Percentiles rank a stretch among this genome's conserved stretches.
Evolutionary conservation across 1,284 basidiomycete species (phyloP).

Genomic region (Cerioporus squamosus): DNA sequence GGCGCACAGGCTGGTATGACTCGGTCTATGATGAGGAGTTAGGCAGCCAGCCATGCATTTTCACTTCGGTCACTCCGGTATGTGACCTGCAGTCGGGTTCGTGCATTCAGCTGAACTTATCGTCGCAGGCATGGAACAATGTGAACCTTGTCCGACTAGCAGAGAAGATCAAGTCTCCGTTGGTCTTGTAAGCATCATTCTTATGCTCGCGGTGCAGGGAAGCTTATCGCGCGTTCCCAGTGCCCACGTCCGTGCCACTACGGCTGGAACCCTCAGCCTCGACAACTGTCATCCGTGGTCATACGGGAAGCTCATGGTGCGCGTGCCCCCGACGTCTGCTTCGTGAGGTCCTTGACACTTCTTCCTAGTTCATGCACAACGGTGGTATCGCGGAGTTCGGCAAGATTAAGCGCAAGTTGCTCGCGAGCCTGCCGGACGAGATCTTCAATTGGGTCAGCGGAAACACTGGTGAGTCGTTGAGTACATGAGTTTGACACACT

Average conservation of each 20-base stretch:
- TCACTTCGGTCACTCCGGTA: constrained; percentile 94
- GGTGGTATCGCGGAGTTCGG: constrained; percentile 86
- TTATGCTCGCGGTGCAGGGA: neutral
- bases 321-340: constrained; percentile 19
- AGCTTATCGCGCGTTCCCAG: constrained; percentile 41
- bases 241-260: constrained; percentile 90
- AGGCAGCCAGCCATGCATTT: constrained; percentile 90
- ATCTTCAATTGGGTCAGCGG: constrained; percentile 87
- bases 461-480: constrained; percentile 73
- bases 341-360: neutral
- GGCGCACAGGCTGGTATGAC: constrained; percentile 79
- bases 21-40: constrained; percentile 79
- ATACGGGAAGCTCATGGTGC: constrained; percentile 86
- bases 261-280: constrained; percentile 82
- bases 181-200: constrained; percentile 77
- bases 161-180: constrained; percentile 92
- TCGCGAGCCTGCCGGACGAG: constrained; percentile 76
- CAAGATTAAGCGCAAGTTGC: constrained; percentile 81
- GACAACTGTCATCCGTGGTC: constrained; percentile 96
- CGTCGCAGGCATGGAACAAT: constrained; percentile 88
- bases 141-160: constrained; percentile 87
- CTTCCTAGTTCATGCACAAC: constrained; percentile 91
- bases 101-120: neutral
- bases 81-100: constrained; percentile 25
- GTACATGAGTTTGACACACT: neutral